These are phyloP conservation scores for Adansonia digitata DNA, from an alignment of 345 rosid genomes.

Conservation along the genomic window DNA sequence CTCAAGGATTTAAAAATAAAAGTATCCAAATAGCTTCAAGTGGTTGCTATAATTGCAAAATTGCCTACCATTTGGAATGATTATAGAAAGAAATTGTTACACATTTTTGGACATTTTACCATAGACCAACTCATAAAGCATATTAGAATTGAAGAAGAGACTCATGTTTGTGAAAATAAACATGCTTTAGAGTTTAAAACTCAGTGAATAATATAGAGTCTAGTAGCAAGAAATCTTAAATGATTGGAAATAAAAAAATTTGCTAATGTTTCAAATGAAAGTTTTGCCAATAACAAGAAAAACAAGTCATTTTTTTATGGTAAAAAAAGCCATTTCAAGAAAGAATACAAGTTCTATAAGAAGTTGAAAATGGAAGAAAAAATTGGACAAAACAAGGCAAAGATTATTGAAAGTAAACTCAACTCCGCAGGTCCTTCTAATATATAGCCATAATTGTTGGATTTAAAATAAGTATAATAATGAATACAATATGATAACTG, in stretches of 20 bases:
- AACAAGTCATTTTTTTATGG: background rate
- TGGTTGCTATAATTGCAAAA: background rate
- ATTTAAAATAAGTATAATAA: too few species aligned
- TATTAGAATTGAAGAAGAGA: background rate
- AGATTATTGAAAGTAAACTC: too few species aligned
- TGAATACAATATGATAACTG: too few species aligned
- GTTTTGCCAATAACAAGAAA: too few species aligned
- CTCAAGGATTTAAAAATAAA: background rate
- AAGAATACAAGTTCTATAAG: background rate
- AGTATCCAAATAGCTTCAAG: background rate
- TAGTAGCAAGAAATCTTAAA: too few species aligned
- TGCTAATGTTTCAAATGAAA: too few species aligned
- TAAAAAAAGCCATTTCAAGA: background rate
- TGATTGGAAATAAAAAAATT: too few species aligned
- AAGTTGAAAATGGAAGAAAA: background rate
- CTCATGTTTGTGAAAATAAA: background rate
- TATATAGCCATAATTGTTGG: too few species aligned
- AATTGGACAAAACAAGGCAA: too few species aligned
- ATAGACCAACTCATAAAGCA: background rate
- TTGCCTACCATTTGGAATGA: background rate
- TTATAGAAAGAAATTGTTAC: background rate
- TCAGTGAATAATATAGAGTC: too few species aligned
- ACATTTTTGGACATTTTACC: background rate
- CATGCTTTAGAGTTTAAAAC: too few species aligned
- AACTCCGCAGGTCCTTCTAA: too few species aligned